Conservation (phyloP, 106 monocot species). For the Allium cepa region DNA sequence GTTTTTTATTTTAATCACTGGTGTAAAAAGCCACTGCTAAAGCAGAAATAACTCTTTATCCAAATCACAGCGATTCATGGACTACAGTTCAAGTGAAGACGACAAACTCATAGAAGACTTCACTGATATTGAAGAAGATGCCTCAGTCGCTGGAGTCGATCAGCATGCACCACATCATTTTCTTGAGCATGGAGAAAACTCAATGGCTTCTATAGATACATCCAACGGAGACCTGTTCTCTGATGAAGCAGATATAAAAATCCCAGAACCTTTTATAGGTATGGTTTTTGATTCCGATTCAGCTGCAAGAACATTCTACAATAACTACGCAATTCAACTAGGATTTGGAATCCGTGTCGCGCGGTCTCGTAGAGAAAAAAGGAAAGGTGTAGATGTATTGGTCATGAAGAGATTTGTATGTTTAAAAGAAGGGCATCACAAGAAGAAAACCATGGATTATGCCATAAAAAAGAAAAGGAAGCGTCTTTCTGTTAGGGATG, state of each 20-base stretch:
- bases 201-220: background rate
- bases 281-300: constrained; percentile 64
- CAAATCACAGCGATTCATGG: constrained; percentile 19
- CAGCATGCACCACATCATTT: constrained; percentile 18
- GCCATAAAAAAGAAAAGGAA: constrained; percentile 55
- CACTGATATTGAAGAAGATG: constrained; percentile 28
- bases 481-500: constrained; percentile 55
- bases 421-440: constrained; percentile 64
- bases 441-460: constrained; percentile 38
- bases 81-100: constrained; percentile 58
- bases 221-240: constrained; percentile 16
- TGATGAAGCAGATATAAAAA: constrained; percentile 21
- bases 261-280: constrained; percentile 30
- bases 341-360: constrained; percentile 73
- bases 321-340: constrained; percentile 41
- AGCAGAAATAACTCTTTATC: too few relatives aligned
- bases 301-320: constrained; percentile 49
- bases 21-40: too few relatives aligned
- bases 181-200: constrained; percentile 10
- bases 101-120: constrained; percentile 41
- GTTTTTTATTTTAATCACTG: too few relatives aligned
- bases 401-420: constrained; percentile 77
- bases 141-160: constrained; percentile 15
- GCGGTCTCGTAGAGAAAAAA: constrained; percentile 48
- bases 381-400: constrained; percentile 52